Percentiles rank a stretch among this genome's conserved stretches.
Evolutionary conservation across 2,329 filamentous ascomycete genomes (phyloP).

Genomic region (Penicillium verrucosum): DNA sequence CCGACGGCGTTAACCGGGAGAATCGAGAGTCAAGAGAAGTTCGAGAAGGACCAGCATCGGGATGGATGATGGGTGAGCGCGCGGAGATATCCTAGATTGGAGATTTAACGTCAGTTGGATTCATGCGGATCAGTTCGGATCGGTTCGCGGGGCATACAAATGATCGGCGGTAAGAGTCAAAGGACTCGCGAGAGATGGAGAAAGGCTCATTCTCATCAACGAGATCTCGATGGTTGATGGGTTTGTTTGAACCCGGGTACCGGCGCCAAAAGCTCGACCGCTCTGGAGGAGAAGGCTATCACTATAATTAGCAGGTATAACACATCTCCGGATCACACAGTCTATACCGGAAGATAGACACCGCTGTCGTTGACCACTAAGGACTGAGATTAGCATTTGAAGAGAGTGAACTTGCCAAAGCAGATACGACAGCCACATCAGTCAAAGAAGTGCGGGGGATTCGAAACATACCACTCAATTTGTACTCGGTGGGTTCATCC

Average conservation of each 20-base stretch:
- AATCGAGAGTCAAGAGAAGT: conserved; percentile 77
- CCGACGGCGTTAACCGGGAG: conserved; percentile 60
- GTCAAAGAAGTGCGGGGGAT: background rate
- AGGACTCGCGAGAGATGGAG: conserved; percentile 92
- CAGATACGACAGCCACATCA: background rate
- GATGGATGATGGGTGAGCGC: conserved; percentile 67
- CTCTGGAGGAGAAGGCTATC: conserved; percentile 80
- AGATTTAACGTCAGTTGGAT: conserved; percentile 7
- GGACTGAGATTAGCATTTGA: conserved; percentile 26
- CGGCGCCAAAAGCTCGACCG: conserved; percentile 74
- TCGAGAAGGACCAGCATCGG: conserved; percentile 61
- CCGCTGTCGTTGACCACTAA: conserved; percentile 93
- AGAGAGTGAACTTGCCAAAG: background rate
- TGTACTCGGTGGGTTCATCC: conserved; percentile 70
- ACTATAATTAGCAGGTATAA: background rate
- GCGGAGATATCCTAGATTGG: conserved; percentile 77
- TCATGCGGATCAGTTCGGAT: background rate
- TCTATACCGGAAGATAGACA: conserved; percentile 81
- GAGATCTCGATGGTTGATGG: conserved; percentile 60
- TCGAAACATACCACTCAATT: conserved; percentile 69
- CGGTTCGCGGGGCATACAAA: conserved; percentile 62
- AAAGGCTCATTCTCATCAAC: conserved; percentile 86
- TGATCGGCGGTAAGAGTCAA: conserved; percentile 92
- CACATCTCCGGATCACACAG: background rate
- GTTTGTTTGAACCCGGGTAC: conserved; percentile 48